Evolutionary conservation across 2,329 filamentous ascomycete species (phyloP).

Genomic region (Aspergillus sp.): DNA sequence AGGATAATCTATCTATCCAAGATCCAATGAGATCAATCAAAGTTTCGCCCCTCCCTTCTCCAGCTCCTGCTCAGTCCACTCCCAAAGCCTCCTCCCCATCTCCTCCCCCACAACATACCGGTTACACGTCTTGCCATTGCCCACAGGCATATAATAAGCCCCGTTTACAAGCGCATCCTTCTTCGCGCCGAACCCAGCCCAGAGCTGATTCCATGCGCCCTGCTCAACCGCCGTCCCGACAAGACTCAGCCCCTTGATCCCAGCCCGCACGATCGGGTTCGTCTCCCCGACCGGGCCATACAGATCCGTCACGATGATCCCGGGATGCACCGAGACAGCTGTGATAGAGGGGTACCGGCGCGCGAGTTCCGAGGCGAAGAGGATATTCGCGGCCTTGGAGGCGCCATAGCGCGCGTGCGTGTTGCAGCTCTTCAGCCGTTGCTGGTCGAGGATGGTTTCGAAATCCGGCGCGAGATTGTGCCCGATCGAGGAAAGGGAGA

Average conservation of each 20-base stretch:
- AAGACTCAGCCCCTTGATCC: constrained; percentile 15
- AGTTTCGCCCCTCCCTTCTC: background rate
- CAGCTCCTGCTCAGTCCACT: constrained; percentile 36
- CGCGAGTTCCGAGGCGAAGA: constrained; percentile 45
- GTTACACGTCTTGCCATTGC: constrained; percentile 25
- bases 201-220: constrained; percentile 30
- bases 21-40: background rate
- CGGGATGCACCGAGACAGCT: constrained; percentile 49
- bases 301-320: constrained; percentile 38
- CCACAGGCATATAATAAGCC: constrained; percentile 32
- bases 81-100: constrained; percentile 30
- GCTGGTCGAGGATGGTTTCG: constrained; percentile 30
- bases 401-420: constrained; percentile 43
- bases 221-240: constrained; percentile 21
- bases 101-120: constrained; percentile 26
- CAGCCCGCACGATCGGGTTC: constrained; percentile 7
- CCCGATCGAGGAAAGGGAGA: constrained; percentile 8
- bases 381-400: constrained; percentile 49
- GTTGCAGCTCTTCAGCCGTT: constrained; percentile 29
- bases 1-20: background rate
- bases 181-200: constrained; percentile 29
- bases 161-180: constrained; percentile 27
- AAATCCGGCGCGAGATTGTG: constrained; percentile 15
- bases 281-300: constrained; percentile 22
- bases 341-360: constrained; percentile 35